Evolutionary conservation across 805 yeast genomes (phyloP).

Genomic region (Starmerella bacillaris): DNA sequence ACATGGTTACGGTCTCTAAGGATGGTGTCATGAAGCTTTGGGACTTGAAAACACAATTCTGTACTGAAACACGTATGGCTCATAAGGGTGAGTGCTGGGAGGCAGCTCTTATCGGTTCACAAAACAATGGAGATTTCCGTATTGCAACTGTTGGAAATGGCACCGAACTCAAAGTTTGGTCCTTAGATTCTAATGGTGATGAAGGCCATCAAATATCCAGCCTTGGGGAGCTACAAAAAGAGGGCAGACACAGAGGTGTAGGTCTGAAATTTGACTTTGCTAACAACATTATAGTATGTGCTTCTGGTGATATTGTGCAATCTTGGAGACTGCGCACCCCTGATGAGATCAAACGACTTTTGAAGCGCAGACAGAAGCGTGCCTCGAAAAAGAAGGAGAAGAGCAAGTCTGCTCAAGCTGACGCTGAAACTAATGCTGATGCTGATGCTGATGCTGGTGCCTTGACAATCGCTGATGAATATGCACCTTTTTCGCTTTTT

Average conservation of each 20-base stretch:
- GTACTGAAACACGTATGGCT: conserved; percentile 87
- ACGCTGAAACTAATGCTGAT: conserved; percentile 24
- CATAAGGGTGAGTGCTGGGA: conserved; percentile 92
- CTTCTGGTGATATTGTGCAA: conserved; percentile 70
- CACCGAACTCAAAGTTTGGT: conserved; percentile 73
- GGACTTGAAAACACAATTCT: conserved; percentile 79
- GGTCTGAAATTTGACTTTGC: conserved; percentile 4
- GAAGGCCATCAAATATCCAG: conserved; percentile 39
- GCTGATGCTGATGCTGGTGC: conserved; percentile 23
- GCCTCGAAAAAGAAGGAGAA: conserved; percentile 41
- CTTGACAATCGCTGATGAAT: conserved; percentile 23
- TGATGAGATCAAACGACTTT: conserved; percentile 64
- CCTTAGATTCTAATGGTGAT: conserved; percentile 35
- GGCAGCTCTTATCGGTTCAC: conserved; percentile 28
- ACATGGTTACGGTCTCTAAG: conserved; percentile 59
- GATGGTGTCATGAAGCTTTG: conserved; percentile 86
- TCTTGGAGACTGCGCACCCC: conserved; percentile 55
- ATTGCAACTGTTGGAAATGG: conserved; percentile 62
- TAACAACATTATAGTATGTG: conserved; percentile 19
- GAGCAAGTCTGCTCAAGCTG: neutral
- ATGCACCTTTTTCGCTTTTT: conserved; percentile 51
- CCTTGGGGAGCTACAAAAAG: conserved; percentile 54
- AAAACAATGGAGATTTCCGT: conserved; percentile 3
- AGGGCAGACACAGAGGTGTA: conserved; percentile 20
- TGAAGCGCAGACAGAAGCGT: conserved; percentile 60